phyloP scores from a whole-genome alignment of 768 basidiomycete species.

The Lactarius deliciosus region DNA sequence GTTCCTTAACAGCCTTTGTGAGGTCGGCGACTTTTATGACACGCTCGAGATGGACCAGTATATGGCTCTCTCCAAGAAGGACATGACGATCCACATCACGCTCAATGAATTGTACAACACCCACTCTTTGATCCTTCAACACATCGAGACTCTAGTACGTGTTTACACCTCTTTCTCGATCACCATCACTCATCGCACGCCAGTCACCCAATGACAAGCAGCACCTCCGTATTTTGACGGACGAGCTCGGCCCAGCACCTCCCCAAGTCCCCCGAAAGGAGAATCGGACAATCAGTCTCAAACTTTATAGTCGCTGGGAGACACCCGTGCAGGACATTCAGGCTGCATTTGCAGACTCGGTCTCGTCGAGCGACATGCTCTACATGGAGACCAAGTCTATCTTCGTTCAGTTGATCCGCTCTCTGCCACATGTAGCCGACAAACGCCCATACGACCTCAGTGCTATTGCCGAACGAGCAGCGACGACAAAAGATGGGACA shows the following conservation, averaged over 20 bases:
- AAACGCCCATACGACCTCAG: conserved; percentile 88
- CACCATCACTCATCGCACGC: conserved; percentile 9
- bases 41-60: conserved; percentile 99
- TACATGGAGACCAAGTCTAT: conserved; percentile 99
- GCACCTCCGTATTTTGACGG: conserved; percentile 92
- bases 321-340: conserved; percentile 98
- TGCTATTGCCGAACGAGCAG: conserved; percentile 89
- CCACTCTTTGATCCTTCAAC: conserved; percentile 91
- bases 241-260: conserved; percentile 93
- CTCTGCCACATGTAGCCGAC: conserved; percentile 80
- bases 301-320: conserved; percentile 97
- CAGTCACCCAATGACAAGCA: conserved; percentile 98
- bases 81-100: conserved; percentile 96
- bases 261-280: conserved; percentile 97
- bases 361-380: conserved; percentile 96
- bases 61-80: conserved; percentile 99
- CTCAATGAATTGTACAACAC: conserved; percentile 99
- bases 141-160: conserved; percentile 89
- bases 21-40: conserved; percentile 99
- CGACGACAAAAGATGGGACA: conserved; percentile 95
- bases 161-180: background rate
- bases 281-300: conserved; percentile 89
- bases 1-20: conserved; percentile 94
- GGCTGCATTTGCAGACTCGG: conserved; percentile 93
- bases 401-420: conserved; percentile 96